Conservation (phyloP, 768 basidiomycete species). For the Chalciporus sphaerocephalus region DNA sequence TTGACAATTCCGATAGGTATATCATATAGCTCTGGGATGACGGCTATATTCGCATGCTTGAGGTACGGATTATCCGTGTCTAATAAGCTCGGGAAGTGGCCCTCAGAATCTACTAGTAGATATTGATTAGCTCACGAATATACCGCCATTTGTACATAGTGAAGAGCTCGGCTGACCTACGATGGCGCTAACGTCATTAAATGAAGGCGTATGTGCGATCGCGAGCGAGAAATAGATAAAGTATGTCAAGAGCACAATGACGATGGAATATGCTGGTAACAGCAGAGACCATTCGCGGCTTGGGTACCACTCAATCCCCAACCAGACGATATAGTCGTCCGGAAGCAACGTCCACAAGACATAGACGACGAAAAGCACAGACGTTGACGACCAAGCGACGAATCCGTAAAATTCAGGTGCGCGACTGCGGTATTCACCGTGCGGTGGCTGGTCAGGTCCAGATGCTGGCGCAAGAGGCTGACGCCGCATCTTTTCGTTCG, state of each 20-base stretch:
- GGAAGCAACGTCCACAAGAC: conserved; percentile 80
- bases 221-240: conserved; percentile 74
- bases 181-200: conserved; percentile 62
- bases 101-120: conserved; percentile 53
- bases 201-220: conserved; percentile 62
- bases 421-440: conserved; percentile 54
- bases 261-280: conserved; percentile 71
- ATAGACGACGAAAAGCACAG: conserved; percentile 63
- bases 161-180: conserved; percentile 46
- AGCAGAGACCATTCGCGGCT: conserved; percentile 84
- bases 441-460: conserved; percentile 35
- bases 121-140: conserved; percentile 9
- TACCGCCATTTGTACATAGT: conserved; percentile 9
- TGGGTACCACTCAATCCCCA: conserved; percentile 85
- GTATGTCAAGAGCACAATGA: conserved; percentile 72
- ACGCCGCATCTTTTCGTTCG: conserved; percentile 12
- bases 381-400: conserved; percentile 78
- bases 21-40: conserved; percentile 70
- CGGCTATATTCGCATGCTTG: conserved; percentile 40
- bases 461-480: conserved; percentile 41
- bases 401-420: conserved; percentile 90
- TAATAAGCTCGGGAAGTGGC: conserved; percentile 42
- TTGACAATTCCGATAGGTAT: conserved; percentile 81
- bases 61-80: conserved; percentile 43
- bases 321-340: conserved; percentile 57